Evolutionary conservation across 2,329 filamentous ascomycete species (phyloP).

Genomic region (Sordariomycetes sp.): DNA sequence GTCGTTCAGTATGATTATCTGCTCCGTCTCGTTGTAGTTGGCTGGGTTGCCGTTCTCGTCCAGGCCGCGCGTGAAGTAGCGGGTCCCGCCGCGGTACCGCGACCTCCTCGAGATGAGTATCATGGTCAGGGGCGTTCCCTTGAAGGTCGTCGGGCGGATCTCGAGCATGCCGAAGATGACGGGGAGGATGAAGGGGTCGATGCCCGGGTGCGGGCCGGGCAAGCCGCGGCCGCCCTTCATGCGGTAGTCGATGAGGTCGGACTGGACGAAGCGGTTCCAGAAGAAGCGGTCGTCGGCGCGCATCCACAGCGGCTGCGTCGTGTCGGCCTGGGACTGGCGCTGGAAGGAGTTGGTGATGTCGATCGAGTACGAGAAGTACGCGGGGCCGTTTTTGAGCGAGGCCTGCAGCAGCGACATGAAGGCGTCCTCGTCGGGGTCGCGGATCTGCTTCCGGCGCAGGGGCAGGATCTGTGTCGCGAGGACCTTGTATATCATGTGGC

Average conservation of each 20-base stretch:
- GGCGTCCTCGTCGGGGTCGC: constrained; percentile 86
- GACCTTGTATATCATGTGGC: constrained; percentile 93
- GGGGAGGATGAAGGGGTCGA: constrained; percentile 86
- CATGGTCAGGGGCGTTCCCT: constrained; percentile 72
- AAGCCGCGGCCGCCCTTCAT: constrained; percentile 47
- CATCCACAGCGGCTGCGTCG: constrained; percentile 69
- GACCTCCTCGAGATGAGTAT: constrained; percentile 81
- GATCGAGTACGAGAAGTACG: constrained; percentile 97
- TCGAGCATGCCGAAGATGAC: constrained; percentile 95
- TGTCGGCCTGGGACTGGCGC: constrained; percentile 69
- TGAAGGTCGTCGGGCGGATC: constrained; percentile 76
- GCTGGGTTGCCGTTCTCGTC: constrained; percentile 92
- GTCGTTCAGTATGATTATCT: constrained; percentile 83
- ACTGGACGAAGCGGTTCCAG: constrained; percentile 91
- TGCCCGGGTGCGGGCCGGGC: constrained; percentile 56
- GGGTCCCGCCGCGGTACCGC: constrained; percentile 74
- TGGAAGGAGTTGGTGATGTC: constrained; percentile 97
- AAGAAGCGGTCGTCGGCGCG: constrained; percentile 95
- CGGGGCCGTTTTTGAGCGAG: constrained; percentile 69
- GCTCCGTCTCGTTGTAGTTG: constrained; percentile 98
- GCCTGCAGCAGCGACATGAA: constrained; percentile 74
- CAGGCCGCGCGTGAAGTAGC: constrained; percentile 89
- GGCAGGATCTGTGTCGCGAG: constrained; percentile 85
- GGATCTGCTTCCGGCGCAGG: constrained; percentile 80
- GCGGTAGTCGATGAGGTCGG: constrained; percentile 83